A percentile compares a stretch with the other conserved stretches of the same genome.
Conservation (phyloP, 495 filamentous ascomycete species). For the Clavariopsis aquatica region DNA sequence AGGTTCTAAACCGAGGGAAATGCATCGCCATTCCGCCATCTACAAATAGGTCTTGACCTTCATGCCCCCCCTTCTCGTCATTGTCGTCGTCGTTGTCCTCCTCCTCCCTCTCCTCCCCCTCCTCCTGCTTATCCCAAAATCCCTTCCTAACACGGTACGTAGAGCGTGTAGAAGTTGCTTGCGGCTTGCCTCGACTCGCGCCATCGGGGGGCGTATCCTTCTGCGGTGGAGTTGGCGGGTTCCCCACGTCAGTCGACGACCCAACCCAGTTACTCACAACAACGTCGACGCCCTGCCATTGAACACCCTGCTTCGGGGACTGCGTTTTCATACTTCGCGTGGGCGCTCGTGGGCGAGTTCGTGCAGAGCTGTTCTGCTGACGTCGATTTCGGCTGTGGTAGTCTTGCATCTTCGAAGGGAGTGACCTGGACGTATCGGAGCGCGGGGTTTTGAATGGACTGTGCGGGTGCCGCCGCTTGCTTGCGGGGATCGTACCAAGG, state of each 20-base stretch:
- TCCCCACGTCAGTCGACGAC: neutral
- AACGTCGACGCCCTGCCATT: neutral
- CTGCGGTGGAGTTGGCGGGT: conserved; percentile 23
- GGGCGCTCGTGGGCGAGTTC: neutral
- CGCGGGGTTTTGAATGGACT: neutral
- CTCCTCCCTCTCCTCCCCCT: too few species aligned
- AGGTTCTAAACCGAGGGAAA: neutral
- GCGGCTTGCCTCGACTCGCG: neutral
- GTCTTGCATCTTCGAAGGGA: conserved; percentile 18
- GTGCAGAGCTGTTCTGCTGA: neutral
- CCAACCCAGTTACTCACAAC: neutral
- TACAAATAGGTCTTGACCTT: neutral
- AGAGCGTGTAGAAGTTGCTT: neutral
- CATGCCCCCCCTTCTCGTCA: neutral
- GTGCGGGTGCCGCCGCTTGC: neutral
- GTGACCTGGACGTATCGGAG: conserved; percentile 26
- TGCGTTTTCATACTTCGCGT: neutral
- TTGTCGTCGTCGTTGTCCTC: too few species aligned
- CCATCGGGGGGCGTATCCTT: conserved; percentile 26
- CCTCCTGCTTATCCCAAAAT: too few species aligned
- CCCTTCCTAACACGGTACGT: neutral
- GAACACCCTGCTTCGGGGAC: neutral
- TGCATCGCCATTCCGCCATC: neutral
- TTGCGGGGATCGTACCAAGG: conserved; percentile 8
- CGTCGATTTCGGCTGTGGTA: conserved; percentile 15